Conservation (phyloP, 2,329 filamentous ascomycete genomes). For the Ilyonectria destructans region DNA sequence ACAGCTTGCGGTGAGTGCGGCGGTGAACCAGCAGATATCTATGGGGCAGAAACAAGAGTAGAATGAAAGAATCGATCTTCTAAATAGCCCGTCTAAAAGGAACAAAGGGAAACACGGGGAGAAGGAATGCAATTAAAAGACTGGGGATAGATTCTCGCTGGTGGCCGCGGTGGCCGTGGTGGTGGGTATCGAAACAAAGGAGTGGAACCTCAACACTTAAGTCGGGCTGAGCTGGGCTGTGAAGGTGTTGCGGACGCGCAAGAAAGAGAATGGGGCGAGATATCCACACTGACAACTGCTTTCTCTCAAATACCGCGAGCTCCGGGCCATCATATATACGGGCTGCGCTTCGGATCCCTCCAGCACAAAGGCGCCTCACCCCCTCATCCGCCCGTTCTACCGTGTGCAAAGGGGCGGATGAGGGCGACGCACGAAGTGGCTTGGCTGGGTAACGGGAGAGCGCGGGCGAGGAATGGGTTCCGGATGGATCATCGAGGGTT, state of each 20-base stretch:
- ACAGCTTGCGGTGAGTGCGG: conserved; percentile 16
- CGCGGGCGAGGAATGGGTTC: background rate
- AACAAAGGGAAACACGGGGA: conserved; percentile 1
- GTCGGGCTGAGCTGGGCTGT: conserved; percentile 11
- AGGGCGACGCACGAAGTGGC: background rate
- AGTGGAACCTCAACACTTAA: conserved; percentile 31
- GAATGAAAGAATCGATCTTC: conserved; percentile 22
- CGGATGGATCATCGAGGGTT: background rate
- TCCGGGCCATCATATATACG: background rate
- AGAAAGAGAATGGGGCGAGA: background rate
- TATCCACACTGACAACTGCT: background rate
- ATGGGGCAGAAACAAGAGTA: conserved; percentile 26
- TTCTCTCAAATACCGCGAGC: background rate
- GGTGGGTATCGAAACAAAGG: conserved; percentile 34
- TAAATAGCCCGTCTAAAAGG: background rate
- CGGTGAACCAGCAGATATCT: conserved; percentile 18
- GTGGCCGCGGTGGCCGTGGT: conserved; percentile 19
- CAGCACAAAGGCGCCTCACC: background rate
- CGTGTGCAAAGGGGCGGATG: background rate
- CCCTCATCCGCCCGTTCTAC: background rate
- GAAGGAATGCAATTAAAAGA: conserved; percentile 9
- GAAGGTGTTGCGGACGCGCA: conserved; percentile 2
- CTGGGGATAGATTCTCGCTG: conserved; percentile 12
- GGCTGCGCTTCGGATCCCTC: background rate
- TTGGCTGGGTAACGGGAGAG: background rate